phyloP scores from a whole-genome alignment of 768 basidiomycete species.

The Macrocybe gigantea region DNA sequence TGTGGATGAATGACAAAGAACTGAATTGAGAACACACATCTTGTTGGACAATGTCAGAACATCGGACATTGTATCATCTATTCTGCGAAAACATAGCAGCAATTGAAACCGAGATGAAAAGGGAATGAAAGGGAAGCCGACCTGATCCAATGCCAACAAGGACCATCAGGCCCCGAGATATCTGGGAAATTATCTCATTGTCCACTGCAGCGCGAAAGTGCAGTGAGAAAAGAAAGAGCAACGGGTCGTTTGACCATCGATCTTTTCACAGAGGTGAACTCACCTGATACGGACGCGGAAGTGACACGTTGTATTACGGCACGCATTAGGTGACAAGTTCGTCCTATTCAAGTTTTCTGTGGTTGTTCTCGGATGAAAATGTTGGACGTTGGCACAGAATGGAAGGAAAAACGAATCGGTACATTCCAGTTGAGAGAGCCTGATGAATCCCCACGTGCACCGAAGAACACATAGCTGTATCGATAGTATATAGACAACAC shows the following conservation, averaged over 20 bases:
- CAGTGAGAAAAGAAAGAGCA: not conserved
- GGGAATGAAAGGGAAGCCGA: constrained; percentile 24
- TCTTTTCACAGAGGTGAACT: constrained; percentile 5
- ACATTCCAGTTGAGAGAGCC: too few species aligned
- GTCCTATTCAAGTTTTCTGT: not conserved
- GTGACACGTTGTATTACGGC: constrained; percentile 83
- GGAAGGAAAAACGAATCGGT: too few species aligned
- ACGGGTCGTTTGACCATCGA: not conserved
- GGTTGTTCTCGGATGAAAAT: not conserved
- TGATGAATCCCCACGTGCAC: too few species aligned
- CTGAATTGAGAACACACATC: constrained; percentile 45
- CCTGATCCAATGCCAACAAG: constrained; percentile 85
- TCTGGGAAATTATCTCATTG: constrained; percentile 70
- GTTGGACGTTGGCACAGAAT: too few species aligned
- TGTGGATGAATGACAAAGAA: too few species aligned
- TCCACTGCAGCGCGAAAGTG: constrained; percentile 49
- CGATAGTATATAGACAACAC: too few species aligned
- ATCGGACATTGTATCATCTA: constrained; percentile 81
- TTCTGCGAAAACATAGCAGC: constrained; percentile 19
- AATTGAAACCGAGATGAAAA: constrained; percentile 1
- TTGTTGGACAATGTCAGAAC: constrained; percentile 71
- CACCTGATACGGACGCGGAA: constrained; percentile 82
- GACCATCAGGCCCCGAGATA: constrained; percentile 83
- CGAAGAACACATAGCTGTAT: too few species aligned
- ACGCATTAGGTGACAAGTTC: constrained; percentile 46